phyloP scores from a whole-genome alignment of 1,284 basidiomycete species.

The Rhodotorula glutinis region DNA sequence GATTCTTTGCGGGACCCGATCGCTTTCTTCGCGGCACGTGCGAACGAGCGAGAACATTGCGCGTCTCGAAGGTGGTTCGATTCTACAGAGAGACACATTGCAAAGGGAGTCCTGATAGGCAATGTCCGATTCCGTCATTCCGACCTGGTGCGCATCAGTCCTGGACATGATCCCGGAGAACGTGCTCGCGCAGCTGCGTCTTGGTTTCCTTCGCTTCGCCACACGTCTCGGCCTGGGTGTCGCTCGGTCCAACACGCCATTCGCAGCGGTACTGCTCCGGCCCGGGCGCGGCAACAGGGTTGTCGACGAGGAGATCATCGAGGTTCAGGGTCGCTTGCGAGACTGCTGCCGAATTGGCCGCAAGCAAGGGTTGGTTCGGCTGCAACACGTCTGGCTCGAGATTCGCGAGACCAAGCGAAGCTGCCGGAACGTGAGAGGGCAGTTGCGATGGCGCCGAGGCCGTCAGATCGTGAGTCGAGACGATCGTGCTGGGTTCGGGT shows the following conservation, averaged over 20 bases:
- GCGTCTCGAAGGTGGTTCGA: too few relatives aligned
- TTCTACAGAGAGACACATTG: too few relatives aligned
- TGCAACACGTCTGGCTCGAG: neutral
- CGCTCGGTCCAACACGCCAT: slow-evolving; percentile 5
- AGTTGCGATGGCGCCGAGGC: neutral
- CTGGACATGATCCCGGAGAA: neutral
- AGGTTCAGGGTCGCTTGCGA: neutral
- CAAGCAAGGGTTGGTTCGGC: neutral
- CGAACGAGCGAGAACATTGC: too few relatives aligned
- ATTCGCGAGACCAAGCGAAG: neutral
- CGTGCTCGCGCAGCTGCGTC: slow-evolving; percentile 7
- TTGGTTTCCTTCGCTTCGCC: slow-evolving; percentile 1
- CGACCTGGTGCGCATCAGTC: neutral
- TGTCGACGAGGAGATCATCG: neutral
- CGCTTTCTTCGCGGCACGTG: too few relatives aligned
- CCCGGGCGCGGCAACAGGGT: neutral
- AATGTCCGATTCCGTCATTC: too few relatives aligned
- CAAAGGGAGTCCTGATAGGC: too few relatives aligned
- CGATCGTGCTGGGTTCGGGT: neutral
- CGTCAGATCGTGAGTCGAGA: neutral
- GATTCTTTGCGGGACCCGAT: too few relatives aligned
- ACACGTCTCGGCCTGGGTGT: slow-evolving; percentile 8
- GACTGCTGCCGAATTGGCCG: neutral
- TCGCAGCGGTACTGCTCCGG: slow-evolving; percentile 15
- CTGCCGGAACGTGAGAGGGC: neutral